Conservation (phyloP, 768 basidiomycete genomes). For the Tricholoma terreum region DNA sequence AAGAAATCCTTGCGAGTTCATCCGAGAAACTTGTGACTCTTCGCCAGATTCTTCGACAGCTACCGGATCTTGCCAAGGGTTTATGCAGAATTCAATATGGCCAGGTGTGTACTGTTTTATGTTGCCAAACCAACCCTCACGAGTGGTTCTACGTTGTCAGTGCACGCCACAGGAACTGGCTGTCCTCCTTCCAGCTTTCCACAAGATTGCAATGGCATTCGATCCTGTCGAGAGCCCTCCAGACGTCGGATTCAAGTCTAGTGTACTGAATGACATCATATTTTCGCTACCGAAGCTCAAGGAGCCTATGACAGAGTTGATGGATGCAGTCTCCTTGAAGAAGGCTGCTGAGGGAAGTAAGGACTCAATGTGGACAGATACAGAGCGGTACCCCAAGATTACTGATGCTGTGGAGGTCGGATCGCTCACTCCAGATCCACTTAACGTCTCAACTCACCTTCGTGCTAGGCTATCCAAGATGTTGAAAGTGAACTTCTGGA, state of each 20-base stretch:
- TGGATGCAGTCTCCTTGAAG: slow-evolving; percentile 56
- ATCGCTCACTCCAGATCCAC: background rate
- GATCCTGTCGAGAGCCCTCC: slow-evolving; percentile 38
- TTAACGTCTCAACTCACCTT: slow-evolving; percentile 3
- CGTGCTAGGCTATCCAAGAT: slow-evolving; percentile 55
- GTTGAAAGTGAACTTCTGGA: slow-evolving; percentile 71
- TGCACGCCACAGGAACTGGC: slow-evolving; percentile 84
- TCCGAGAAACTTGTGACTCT: slow-evolving; percentile 64
- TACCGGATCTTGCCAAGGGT: slow-evolving; percentile 89
- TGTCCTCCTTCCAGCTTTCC: slow-evolving; percentile 70
- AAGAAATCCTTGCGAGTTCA: slow-evolving; percentile 68
- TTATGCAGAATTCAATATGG: slow-evolving; percentile 88
- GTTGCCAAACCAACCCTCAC: background rate
- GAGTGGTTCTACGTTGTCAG: slow-evolving; percentile 31
- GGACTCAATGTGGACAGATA: slow-evolving; percentile 63
- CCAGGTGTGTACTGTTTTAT: slow-evolving; percentile 54
- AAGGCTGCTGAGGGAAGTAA: slow-evolving; percentile 66
- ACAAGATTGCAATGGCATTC: slow-evolving; percentile 66
- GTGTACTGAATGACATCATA: slow-evolving; percentile 68
- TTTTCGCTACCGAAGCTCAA: slow-evolving; percentile 63
- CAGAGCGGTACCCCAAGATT: slow-evolving; percentile 46
- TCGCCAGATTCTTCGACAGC: slow-evolving; percentile 61
- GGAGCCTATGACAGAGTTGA: slow-evolving; percentile 48
- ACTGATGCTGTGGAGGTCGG: slow-evolving; percentile 60
- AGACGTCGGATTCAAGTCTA: slow-evolving; percentile 59